Evolutionary conservation across 805 yeast genomes (phyloP), one percentile per base, ranked within the genome.

Genomic region (Metschnikowia gelsemii): DNA sequence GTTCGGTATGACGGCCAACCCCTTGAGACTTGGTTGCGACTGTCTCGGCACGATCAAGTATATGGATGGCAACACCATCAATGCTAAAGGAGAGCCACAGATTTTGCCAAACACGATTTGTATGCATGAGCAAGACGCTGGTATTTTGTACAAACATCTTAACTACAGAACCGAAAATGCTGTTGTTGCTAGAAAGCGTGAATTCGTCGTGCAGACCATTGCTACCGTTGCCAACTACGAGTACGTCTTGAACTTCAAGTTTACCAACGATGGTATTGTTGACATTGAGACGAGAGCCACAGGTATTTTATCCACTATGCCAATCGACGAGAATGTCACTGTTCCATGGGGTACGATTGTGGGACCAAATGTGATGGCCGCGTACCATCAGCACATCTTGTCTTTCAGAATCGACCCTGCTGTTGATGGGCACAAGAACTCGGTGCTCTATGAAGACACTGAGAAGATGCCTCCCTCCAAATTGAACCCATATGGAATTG

Each of bases 221-320:
- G 87, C 90, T 23, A 85, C 93, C 28, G 91, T 84, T 48, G 88
- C 89, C 45, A 85, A 85, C 72, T 85, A 85, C 68, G 93, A 85
- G 68, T 85, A 85, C 69, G 76, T 82, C 50, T 62, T 84, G 53
- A 84, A 84, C 66, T 68, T 80, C 59, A 76, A 83, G 58, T 80
- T 85, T 56, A 85, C 80, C 55, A 87, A 79, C 64, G 88, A 82
- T 51, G 95, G 90, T 56, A 80, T 82, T 40, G 80, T 85, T 54
- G 80, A 80, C 50, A 80, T 85, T 47, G 88, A 86, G 62, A 82
- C 83, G 45, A 76, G 91, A 68, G 93, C 93, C 47, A 85, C 95
- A 43, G 95, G 95, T 73, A 85, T 85, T 57, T 72, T 85, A 52
- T 84, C 91, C 25, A 85, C 95, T 45, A 84, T 82, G 84, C 88